Percentiles rank a stretch among this genome's conserved stretches.
phyloP scores from a whole-genome alignment of 1,139 yeast genomes.

The Blastobotrys aristatus region DNA sequence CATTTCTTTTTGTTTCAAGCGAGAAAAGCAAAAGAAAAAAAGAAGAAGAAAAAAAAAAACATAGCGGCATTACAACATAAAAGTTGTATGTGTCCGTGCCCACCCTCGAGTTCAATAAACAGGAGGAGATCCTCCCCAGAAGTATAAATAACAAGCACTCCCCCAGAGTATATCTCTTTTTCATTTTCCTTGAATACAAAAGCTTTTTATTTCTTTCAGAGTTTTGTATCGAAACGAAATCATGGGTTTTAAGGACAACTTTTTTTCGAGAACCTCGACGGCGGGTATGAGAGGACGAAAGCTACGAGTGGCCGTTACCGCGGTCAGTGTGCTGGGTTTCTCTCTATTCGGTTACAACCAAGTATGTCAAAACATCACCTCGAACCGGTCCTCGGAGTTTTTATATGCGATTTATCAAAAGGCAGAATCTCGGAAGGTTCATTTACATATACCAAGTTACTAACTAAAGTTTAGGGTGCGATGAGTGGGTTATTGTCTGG shows the following conservation, averaged over 20 bases:
- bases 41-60: too few relatives aligned
- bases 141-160: neutral
- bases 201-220: neutral
- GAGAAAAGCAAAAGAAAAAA: neutral
- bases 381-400: neutral
- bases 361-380: neutral
- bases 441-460: neutral
- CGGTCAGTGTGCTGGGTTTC: constrained; percentile 56
- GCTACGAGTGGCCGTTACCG: constrained; percentile 47
- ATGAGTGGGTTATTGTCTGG: constrained; percentile 39
- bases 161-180: neutral
- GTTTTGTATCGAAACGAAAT: neutral
- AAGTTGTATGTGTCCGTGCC: too few relatives aligned
- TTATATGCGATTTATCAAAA: too few relatives aligned
- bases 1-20: neutral
- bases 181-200: too few relatives aligned
- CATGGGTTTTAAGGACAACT: neutral
- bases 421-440: neutral
- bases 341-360: too few relatives aligned
- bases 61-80: too few relatives aligned
- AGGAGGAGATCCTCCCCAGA: too few relatives aligned
- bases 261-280: constrained; percentile 27
- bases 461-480: constrained; percentile 41
- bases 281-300: constrained; percentile 40
- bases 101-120: too few relatives aligned